These are phyloP conservation scores for Lathyrus tuberosus DNA, from an alignment of 306 rosid species.

Conservation along the genomic window DNA sequence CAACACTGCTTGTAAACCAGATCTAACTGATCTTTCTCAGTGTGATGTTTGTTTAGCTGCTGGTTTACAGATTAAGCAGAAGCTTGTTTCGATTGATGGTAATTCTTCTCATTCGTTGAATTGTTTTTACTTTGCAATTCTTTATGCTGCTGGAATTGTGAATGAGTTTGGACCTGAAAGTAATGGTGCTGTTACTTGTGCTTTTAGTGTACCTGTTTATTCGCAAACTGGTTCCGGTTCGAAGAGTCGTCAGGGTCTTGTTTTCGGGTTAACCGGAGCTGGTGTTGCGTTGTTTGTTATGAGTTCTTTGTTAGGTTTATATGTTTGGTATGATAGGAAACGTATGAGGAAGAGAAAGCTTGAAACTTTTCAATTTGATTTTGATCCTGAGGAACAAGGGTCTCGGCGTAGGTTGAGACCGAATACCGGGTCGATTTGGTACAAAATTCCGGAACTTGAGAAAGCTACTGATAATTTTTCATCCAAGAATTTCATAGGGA, in stretches of 20 bases:
- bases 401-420: slow-evolving; percentile 76
- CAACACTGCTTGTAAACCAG: slow-evolving; percentile 57
- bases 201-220: slow-evolving; percentile 53
- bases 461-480: slow-evolving; percentile 81
- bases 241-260: slow-evolving; percentile 57
- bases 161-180: slow-evolving; percentile 84
- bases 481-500: slow-evolving; percentile 75
- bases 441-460: slow-evolving; percentile 81
- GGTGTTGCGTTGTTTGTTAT: slow-evolving; percentile 62
- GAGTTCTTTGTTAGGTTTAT: slow-evolving; percentile 62
- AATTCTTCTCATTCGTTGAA: slow-evolving; percentile 54
- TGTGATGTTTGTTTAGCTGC: slow-evolving; percentile 73
- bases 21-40: slow-evolving; percentile 55
- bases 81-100: slow-evolving; percentile 57
- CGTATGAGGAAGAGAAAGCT: slow-evolving; percentile 44
- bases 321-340: slow-evolving; percentile 68
- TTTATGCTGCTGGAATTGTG: slow-evolving; percentile 91
- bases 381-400: slow-evolving; percentile 67
- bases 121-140: slow-evolving; percentile 63
- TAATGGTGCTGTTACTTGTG: slow-evolving; percentile 59
- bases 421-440: slow-evolving; percentile 89
- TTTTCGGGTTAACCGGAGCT: slow-evolving; percentile 79
- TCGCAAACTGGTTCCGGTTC: slow-evolving; percentile 43
- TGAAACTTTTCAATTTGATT: slow-evolving; percentile 43
- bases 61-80: slow-evolving; percentile 45